A percentile compares a stretch with the other conserved stretches of the same genome.
These are phyloP conservation scores for Raffaelea albimanens DNA, from an alignment of 2,329 filamentous ascomycete species.

Conservation along the genomic window DNA sequence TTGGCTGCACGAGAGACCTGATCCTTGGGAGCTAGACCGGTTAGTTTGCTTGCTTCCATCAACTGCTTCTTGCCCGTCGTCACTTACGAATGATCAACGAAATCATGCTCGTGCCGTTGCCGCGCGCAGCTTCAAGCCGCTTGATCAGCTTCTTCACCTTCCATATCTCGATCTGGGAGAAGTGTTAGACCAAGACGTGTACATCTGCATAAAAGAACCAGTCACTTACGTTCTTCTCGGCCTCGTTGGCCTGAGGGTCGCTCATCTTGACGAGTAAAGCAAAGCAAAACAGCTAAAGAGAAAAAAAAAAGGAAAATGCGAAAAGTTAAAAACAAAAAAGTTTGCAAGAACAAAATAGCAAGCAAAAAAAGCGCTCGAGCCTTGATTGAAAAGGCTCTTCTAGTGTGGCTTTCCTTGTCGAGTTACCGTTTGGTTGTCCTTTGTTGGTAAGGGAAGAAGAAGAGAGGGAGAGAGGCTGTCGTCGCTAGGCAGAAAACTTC, in stretches of 20 bases:
- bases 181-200: background rate
- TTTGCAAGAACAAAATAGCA: background rate
- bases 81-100: slow-evolving; percentile 91
- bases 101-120: slow-evolving; percentile 99
- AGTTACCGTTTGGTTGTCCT: too few species aligned
- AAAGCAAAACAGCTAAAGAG: background rate
- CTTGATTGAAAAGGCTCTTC: too few species aligned
- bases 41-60: background rate
- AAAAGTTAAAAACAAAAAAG: background rate
- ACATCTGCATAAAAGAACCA: background rate
- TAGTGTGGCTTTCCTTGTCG: too few species aligned
- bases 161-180: slow-evolving; percentile 70
- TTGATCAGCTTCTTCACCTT: slow-evolving; percentile 99
- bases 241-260: slow-evolving; percentile 78
- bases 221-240: slow-evolving; percentile 86
- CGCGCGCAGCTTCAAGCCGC: slow-evolving; percentile 89
- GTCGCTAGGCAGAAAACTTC: too few species aligned
- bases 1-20: slow-evolving; percentile 93
- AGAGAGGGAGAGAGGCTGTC: too few species aligned
- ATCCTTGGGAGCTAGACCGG: slow-evolving; percentile 75
- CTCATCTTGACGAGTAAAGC: slow-evolving; percentile 57
- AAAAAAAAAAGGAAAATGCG: slow-evolving; percentile 3
- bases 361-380: too few species aligned
- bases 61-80: background rate
- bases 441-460: too few species aligned